phyloP scores from a whole-genome alignment of 139 green algal species.

The Tetraselmis striata region DNA sequence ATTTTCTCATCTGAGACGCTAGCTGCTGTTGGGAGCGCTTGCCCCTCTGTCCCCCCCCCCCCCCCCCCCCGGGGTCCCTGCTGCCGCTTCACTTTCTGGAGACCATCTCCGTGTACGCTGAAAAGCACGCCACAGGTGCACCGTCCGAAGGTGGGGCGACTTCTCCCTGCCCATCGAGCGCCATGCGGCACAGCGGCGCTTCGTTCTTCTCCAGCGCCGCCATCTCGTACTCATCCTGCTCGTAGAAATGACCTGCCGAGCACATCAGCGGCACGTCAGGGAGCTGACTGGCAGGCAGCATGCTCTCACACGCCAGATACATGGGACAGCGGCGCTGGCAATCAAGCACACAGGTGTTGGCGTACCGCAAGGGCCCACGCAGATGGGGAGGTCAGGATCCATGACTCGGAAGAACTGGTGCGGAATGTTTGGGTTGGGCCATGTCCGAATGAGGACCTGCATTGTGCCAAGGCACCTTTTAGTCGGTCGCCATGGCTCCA shows the following conservation, averaged over 20 bases:
- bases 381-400: constrained; percentile 58
- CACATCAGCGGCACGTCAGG: too few relatives aligned
- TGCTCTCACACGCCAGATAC: too few relatives aligned
- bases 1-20: too few relatives aligned
- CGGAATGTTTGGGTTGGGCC: constrained; percentile 38
- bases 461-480: too few relatives aligned
- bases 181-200: neutral
- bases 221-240: constrained; percentile 74
- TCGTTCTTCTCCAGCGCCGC: constrained; percentile 21
- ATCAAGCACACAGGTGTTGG: too few relatives aligned
- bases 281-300: too few relatives aligned
- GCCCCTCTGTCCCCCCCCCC: too few relatives aligned
- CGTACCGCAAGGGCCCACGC: constrained; percentile 37
- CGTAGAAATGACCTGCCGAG: constrained; percentile 62
- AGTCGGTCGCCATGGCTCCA: too few relatives aligned
- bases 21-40: too few relatives aligned
- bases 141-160: neutral
- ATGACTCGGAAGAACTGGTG: constrained; percentile 65
- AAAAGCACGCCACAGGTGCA: neutral
- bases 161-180: neutral
- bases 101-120: neutral
- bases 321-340: too few relatives aligned
- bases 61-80: too few relatives aligned
- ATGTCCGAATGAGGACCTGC: constrained; percentile 39
- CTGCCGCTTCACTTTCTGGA: too few relatives aligned